Percentiles rank a stretch among this genome's conserved stretches.
These are phyloP conservation scores for Aaosphaeria arxii DNA, from an alignment of 2,329 filamentous ascomycete genomes.

Conservation along the genomic window DNA sequence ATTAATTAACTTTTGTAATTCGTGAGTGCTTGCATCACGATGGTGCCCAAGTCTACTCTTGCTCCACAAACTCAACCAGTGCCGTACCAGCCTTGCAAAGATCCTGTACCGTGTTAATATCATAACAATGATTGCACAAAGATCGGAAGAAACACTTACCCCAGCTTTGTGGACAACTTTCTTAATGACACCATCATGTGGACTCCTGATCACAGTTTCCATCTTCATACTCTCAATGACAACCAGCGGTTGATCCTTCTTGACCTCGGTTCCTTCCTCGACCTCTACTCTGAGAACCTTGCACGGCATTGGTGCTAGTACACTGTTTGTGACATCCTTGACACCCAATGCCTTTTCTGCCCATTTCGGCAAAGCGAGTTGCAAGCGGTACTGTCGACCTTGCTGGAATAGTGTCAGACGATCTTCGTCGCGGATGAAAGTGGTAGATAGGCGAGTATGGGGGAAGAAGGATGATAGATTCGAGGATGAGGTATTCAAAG, in stretches of 20 bases:
- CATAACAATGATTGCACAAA: neutral
- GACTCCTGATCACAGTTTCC: slow-evolving; percentile 54
- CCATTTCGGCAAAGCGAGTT: slow-evolving; percentile 66
- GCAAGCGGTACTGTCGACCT: slow-evolving; percentile 57
- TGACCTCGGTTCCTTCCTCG: slow-evolving; percentile 73
- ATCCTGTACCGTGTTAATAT: slow-evolving; percentile 20
- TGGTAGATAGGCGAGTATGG: slow-evolving; percentile 73
- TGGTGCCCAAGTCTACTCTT: neutral
- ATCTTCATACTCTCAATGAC: slow-evolving; percentile 60
- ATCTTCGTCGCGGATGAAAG: slow-evolving; percentile 63
- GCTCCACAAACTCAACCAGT: slow-evolving; percentile 42
- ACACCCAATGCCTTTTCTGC: slow-evolving; percentile 82
- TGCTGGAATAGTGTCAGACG: slow-evolving; percentile 76
- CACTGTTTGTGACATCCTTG: slow-evolving; percentile 76
- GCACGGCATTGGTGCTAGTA: slow-evolving; percentile 94
- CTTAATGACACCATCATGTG: slow-evolving; percentile 46
- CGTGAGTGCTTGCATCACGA: no score
- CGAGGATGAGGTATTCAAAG: slow-evolving; percentile 42
- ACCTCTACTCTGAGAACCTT: slow-evolving; percentile 93
- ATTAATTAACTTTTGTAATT: no score
- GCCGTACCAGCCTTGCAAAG: slow-evolving; percentile 47
- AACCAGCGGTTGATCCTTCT: slow-evolving; percentile 79
- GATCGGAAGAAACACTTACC: slow-evolving; percentile 23
- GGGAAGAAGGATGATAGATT: slow-evolving; percentile 75
- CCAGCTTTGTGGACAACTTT: slow-evolving; percentile 50